Base-by-base conservation (phyloP, 768 basidiomycete genomes). In the Clitopilus passeckerianus region DNA sequence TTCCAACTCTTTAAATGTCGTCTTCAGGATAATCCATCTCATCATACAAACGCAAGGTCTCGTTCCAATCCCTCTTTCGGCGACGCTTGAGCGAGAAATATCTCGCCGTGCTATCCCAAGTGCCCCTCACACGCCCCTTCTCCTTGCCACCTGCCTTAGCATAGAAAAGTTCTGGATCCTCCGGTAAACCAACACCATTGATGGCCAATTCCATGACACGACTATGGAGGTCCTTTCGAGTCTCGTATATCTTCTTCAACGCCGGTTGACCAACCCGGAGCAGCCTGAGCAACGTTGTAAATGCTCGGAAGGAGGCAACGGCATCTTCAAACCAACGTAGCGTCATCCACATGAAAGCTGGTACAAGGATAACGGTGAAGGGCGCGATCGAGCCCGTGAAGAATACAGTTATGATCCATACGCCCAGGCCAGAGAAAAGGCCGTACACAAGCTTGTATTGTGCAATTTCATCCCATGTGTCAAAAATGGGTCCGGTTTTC, bases 361-460 rank as follows among this genome's bases (percentile, higher is more conserved):
- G 93, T 6, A 93, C 80, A 27, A 85, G 66, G 56, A 86, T 67
- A 24, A 79, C 66, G 4, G 88, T 88, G 57, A 91, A 66, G 9
- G 71, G 67, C 7, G 84, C 79, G 62, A 89, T 70, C 2, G 86
- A 89, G 65, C 89, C 76, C 0, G 90, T 91, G 43, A 87, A 34
- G 34, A 86, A 34, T 27, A 85, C 73, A 12, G 81, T 72, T 16
- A 70, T 60, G 34, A 78, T 57, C 84, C 90, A 93, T 30, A 93
- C 90, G 56, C 80, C 74, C 3, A 90, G 60, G 0, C 91, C 91
- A 0, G 91, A 87, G 8, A 86, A 65, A 34, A 95, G 79, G 9
- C 93, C 93, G 65, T 91, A 92, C 20, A 88, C 83, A 57, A 94
- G 85, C 70, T 93, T 94, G 72, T 91, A 90, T 68, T 94, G 90